Conservation (phyloP, 2,329 filamentous ascomycete genomes). For the Fusarium sp. region DNA sequence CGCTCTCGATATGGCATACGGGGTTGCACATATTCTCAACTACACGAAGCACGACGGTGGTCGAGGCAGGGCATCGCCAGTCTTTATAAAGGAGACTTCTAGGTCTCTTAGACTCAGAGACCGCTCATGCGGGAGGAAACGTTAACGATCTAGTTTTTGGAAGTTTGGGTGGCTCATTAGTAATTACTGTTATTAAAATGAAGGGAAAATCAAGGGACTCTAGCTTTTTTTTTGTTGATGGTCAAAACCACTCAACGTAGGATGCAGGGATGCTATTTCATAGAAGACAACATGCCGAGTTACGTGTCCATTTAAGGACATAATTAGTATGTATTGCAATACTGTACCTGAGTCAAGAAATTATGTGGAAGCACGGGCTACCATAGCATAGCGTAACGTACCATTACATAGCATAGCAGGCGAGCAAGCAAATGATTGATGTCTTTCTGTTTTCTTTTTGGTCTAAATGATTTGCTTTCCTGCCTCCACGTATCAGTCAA, state of each 20-base stretch:
- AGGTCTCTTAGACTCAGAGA: slow-evolving; percentile 47
- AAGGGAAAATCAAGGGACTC: slow-evolving; percentile 31
- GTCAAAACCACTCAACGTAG: slow-evolving; percentile 8
- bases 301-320: neutral
- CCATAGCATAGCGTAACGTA: slow-evolving; percentile 24
- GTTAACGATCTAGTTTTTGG: slow-evolving; percentile 30
- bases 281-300: slow-evolving; percentile 13
- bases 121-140: slow-evolving; percentile 47
- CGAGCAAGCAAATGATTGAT: slow-evolving; percentile 23
- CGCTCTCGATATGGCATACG: slow-evolving; percentile 15
- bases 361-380: slow-evolving; percentile 19
- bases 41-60: slow-evolving; percentile 6
- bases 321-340: slow-evolving; percentile 14
- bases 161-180: slow-evolving; percentile 5
- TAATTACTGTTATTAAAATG: neutral
- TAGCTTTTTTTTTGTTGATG: slow-evolving; percentile 22
- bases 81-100: slow-evolving; percentile 36
- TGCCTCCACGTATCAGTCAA: slow-evolving; percentile 10
- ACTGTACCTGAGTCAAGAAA: slow-evolving; percentile 10
- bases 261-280: slow-evolving; percentile 4
- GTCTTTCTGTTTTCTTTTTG: slow-evolving; percentile 14
- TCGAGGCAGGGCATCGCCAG: slow-evolving; percentile 10
- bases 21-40: slow-evolving; percentile 18
- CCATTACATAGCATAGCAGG: slow-evolving; percentile 31
- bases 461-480: neutral